Evolutionary conservation across 176 grass and related monocot species (phyloP).

Genomic region (Carex scoparia): DNA sequence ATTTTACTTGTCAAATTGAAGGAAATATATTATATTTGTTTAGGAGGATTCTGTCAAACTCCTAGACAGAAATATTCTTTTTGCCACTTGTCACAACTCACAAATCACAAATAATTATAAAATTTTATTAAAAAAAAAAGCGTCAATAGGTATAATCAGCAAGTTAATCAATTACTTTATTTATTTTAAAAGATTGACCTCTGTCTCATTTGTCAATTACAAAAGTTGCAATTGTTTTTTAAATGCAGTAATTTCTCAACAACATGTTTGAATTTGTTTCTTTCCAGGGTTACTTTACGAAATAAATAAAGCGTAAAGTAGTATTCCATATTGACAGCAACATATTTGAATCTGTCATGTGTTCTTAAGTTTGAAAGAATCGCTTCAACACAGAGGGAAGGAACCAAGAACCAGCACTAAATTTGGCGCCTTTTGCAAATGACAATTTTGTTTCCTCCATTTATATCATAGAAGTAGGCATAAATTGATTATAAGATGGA

Average conservation of each 20-base stretch:
- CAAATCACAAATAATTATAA: not conserved
- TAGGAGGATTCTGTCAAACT: not conserved
- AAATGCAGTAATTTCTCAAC: not conserved
- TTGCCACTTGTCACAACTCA: not conserved
- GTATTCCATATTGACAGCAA: not conserved
- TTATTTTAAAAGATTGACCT: not conserved
- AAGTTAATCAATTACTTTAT: not conserved
- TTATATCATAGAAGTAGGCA: not conserved
- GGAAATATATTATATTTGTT: not conserved
- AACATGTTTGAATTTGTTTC: not conserved
- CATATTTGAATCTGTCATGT: constrained; percentile 11
- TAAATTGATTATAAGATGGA: not conserved
- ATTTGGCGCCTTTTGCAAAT: not conserved
- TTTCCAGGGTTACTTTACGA: not conserved
- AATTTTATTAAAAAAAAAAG: not conserved
- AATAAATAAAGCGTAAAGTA: not conserved
- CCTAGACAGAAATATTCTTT: not conserved
- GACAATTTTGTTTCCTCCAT: not conserved
- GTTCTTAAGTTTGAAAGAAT: constrained; percentile 10
- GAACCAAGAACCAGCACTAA: not conserved
- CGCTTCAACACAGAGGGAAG: not conserved
- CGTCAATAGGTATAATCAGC: not conserved
- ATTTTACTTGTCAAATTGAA: not conserved
- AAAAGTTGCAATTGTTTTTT: not conserved
- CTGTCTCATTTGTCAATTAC: not conserved